A percentile compares a stretch with the other conserved stretches of the same genome.
These are phyloP conservation scores for Solanum lycopersicoides DNA, from an alignment of 257 asterid genomes.

Conservation along the genomic window DNA sequence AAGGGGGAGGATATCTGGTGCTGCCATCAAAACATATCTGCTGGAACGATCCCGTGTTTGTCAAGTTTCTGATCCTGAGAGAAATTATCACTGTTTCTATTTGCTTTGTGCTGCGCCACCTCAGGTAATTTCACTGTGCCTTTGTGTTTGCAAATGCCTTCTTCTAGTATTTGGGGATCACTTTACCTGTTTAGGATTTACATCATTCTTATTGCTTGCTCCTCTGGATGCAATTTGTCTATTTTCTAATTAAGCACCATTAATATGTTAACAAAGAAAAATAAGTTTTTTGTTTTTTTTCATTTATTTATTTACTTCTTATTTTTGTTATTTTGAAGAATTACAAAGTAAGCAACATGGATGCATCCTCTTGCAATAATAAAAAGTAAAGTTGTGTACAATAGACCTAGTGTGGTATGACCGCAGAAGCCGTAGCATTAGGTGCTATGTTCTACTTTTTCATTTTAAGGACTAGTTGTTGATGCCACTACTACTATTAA, in stretches of 20 bases:
- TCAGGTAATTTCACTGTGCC: slow-evolving; percentile 30
- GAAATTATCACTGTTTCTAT: slow-evolving; percentile 91
- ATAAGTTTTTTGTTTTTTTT: not conserved
- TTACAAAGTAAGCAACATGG: not conserved
- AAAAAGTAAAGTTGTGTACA: not conserved
- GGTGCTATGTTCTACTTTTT: not conserved
- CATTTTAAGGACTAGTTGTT: not conserved
- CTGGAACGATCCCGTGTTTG: slow-evolving; percentile 93
- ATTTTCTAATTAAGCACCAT: not conserved
- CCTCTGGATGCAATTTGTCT: not conserved
- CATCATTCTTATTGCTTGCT: not conserved
- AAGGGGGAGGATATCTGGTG: slow-evolving; percentile 74
- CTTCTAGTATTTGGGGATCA: not conserved
- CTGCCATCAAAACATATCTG: slow-evolving; percentile 89
- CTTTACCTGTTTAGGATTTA: not conserved
- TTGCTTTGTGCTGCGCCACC: slow-evolving; percentile 93
- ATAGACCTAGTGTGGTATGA: not conserved
- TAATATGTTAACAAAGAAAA: not conserved
- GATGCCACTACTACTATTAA: not conserved
- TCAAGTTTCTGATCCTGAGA: slow-evolving; percentile 89
- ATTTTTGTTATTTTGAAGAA: not conserved
- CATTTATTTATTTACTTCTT: not conserved
- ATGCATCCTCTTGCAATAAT: not conserved
- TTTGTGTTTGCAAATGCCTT: not conserved
- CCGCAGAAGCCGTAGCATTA: not conserved